phyloP scores from a whole-genome alignment of 2,329 filamentous ascomycete genomes.

The Monosporascus sp. region DNA sequence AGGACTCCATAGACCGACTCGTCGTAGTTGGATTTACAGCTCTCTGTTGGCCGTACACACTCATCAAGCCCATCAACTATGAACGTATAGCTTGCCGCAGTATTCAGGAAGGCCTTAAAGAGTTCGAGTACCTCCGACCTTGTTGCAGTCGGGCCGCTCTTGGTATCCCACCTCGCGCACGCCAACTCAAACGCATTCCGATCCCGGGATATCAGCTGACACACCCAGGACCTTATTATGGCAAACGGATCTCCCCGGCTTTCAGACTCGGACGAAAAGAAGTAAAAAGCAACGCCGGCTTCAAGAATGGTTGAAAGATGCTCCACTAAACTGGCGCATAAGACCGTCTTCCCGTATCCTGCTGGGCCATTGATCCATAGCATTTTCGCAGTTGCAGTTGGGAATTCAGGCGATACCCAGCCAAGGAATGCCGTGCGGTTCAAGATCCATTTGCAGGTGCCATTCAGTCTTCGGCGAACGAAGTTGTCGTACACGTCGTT shows the following conservation, averaged over 20 bases:
- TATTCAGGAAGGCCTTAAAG: constrained; percentile 9
- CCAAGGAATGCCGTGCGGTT: constrained; percentile 2
- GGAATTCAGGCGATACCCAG: constrained; percentile 14
- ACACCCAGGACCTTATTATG: constrained; percentile 27
- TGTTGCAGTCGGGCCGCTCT: constrained; percentile 7
- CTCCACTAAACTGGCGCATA: constrained; percentile 25
- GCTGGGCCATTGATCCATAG: constrained; percentile 28
- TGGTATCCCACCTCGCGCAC: not conserved
- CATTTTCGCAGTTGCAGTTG: constrained; percentile 5
- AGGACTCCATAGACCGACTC: constrained; percentile 14
- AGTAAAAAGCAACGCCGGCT: constrained; percentile 21
- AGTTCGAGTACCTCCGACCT: constrained; percentile 9
- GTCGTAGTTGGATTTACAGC: accelerated
- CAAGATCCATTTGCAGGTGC: constrained; percentile 25
- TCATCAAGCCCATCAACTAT: constrained; percentile 32
- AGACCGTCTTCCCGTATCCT: constrained; percentile 30
- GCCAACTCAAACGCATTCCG: constrained; percentile 10
- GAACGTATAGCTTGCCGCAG: constrained; percentile 14
- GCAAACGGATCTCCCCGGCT: constrained; percentile 19
- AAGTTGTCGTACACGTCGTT: constrained; percentile 12
- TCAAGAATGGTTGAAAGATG: constrained; percentile 3
- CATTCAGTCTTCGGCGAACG: constrained; percentile 10
- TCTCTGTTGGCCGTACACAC: constrained; percentile 10
- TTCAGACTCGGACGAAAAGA: constrained; percentile 24
- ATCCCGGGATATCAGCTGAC: constrained; percentile 11